These are phyloP conservation scores for Eucalyptus cladocalyx DNA, from an alignment of 345 rosid genomes.

Conservation along the genomic window DNA sequence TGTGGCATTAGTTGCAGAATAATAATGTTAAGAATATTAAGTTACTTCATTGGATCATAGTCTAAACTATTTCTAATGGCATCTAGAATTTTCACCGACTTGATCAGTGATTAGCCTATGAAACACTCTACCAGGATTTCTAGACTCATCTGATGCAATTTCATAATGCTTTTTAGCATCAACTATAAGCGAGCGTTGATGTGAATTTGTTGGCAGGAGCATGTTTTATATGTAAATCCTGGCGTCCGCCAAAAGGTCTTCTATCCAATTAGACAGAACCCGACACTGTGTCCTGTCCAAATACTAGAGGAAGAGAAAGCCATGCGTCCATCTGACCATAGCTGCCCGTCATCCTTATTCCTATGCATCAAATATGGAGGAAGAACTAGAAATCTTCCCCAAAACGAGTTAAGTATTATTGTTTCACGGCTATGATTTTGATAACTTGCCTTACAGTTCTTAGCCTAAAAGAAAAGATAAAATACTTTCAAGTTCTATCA, in stretches of 20 bases:
- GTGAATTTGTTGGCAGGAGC: slow-evolving; percentile 23
- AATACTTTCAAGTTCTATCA: not conserved
- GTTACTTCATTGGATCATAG: not conserved
- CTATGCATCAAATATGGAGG: slow-evolving; percentile 62
- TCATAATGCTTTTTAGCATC: not conserved
- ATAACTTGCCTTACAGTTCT: not conserved
- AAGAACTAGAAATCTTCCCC: slow-evolving; percentile 52
- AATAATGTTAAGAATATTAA: not conserved
- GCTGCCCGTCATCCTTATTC: slow-evolving; percentile 46
- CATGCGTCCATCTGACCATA: slow-evolving; percentile 43
- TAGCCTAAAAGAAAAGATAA: not conserved
- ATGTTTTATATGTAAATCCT: slow-evolving; percentile 38
- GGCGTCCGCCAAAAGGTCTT: slow-evolving; percentile 30
- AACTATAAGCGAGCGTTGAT: not conserved
- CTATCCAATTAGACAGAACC: slow-evolving; percentile 33
- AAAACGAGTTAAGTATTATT: slow-evolving; percentile 25
- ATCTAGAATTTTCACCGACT: not conserved
- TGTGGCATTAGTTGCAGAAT: not conserved
- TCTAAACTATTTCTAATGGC: not conserved
- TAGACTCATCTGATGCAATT: not conserved
- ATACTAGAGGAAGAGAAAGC: slow-evolving; percentile 49
- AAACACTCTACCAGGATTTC: not conserved
- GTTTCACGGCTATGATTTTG: not conserved
- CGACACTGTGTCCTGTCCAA: slow-evolving; percentile 36
- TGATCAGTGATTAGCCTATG: not conserved